phyloP scores from a whole-genome alignment of 129 eudicot genomes.

The Tagetes erecta region DNA sequence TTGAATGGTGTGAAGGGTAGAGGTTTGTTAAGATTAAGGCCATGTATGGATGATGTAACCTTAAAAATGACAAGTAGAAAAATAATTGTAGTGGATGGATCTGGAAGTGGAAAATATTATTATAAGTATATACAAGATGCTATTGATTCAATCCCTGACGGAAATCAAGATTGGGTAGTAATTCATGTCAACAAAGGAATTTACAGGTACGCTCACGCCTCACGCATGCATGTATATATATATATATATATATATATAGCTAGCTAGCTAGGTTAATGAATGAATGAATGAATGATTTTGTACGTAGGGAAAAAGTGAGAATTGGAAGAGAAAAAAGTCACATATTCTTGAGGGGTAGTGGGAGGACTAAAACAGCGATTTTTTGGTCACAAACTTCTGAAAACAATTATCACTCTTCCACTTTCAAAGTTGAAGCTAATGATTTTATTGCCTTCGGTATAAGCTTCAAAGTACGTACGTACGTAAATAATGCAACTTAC shows the following conservation, averaged over 20 bases:
- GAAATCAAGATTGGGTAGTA: slow-evolving; percentile 65
- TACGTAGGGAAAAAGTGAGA: slow-evolving; percentile 71
- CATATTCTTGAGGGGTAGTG: slow-evolving; percentile 76
- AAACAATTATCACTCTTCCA: slow-evolving; percentile 64
- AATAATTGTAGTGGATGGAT: slow-evolving; percentile 58
- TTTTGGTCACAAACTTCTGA: slow-evolving; percentile 69
- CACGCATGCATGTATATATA: too few species aligned
- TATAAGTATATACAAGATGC: slow-evolving; percentile 70
- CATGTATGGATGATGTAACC: slow-evolving; percentile 49
- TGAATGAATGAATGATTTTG: too few species aligned
- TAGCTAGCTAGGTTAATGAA: background rate
- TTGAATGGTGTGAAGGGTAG: slow-evolving; percentile 38
- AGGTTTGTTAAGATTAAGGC: slow-evolving; percentile 26
- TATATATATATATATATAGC: too few species aligned
- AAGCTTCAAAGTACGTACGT: slow-evolving; percentile 69
- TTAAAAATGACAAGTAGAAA: slow-evolving; percentile 35
- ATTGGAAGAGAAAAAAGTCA: slow-evolving; percentile 60
- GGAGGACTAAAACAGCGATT: slow-evolving; percentile 65
- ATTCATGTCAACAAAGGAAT: slow-evolving; percentile 64
- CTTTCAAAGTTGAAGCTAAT: slow-evolving; percentile 70
- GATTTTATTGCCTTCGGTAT: slow-evolving; percentile 74
- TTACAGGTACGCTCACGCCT: slow-evolving; percentile 48
- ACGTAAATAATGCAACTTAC: too few species aligned
- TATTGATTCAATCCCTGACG: slow-evolving; percentile 64
- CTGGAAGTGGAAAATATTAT: slow-evolving; percentile 32